These are phyloP conservation scores for Coemansia sp. DNA, from an alignment of 192 early-diverging fungal species.

Conservation along the genomic window DNA sequence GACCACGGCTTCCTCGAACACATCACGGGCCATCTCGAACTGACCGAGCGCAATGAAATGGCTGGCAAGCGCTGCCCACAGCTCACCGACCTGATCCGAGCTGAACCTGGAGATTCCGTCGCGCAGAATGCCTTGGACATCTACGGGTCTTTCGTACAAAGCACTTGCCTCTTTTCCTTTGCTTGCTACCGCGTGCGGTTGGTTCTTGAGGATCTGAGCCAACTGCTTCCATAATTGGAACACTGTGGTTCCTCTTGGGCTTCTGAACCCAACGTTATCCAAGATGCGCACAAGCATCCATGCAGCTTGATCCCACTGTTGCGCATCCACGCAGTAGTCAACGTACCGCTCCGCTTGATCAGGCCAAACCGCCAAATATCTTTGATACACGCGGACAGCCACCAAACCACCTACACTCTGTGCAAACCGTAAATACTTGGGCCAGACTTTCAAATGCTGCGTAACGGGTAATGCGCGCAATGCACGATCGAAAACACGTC, in stretches of 20 bases:
- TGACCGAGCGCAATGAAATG: slow-evolving; percentile 75
- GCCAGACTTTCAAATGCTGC: slow-evolving; percentile 91
- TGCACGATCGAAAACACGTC: slow-evolving; percentile 90
- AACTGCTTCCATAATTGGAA: slow-evolving; percentile 82
- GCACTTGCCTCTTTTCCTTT: no score
- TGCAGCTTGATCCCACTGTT: slow-evolving; percentile 78
- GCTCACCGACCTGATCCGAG: slow-evolving; percentile 61
- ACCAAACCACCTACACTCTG: slow-evolving; percentile 76
- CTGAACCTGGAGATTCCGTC: slow-evolving; percentile 80
- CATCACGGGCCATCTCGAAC: slow-evolving; percentile 87
- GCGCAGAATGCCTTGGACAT: slow-evolving; percentile 80
- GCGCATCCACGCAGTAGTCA: slow-evolving; percentile 64
- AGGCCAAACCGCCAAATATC: slow-evolving; percentile 87
- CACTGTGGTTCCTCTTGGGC: slow-evolving; percentile 14
- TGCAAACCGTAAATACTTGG: slow-evolving; percentile 79
- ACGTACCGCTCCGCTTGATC: slow-evolving; percentile 74
- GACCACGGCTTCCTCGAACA: slow-evolving; percentile 88
- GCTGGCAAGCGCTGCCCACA: slow-evolving; percentile 84
- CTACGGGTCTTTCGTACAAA: no score
- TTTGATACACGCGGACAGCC: slow-evolving; percentile 72
- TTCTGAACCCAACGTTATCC: slow-evolving; percentile 43
- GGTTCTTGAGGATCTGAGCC: slow-evolving; percentile 74
- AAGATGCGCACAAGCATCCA: slow-evolving; percentile 68
- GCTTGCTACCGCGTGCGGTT: slow-evolving; percentile 51
- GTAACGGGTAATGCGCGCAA: slow-evolving; percentile 87